Conservation (phyloP, 352 stramenopile genomes). For the Peronospora farinosa region DNA sequence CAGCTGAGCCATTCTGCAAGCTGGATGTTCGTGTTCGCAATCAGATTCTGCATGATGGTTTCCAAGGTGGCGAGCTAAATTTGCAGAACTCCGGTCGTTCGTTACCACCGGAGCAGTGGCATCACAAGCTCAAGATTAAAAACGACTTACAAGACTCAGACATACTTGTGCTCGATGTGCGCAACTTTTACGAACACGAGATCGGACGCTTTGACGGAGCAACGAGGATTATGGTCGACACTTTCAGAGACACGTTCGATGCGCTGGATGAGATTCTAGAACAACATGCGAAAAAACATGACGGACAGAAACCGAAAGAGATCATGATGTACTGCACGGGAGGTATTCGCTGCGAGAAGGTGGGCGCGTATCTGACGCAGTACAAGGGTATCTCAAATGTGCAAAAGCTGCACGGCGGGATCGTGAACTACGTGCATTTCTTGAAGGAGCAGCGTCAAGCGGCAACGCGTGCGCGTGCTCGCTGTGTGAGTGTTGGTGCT, state of each 20-base stretch:
- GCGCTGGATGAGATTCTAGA: conserved; percentile 43
- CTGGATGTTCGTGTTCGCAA: conserved; percentile 11
- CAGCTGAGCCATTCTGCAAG: conserved; percentile 7
- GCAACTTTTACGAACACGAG: conserved; percentile 58
- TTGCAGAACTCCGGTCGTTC: background rate
- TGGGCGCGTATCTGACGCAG: conserved; percentile 55
- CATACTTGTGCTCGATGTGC: conserved; percentile 38
- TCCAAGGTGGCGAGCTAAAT: conserved; percentile 12
- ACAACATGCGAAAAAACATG: conserved; percentile 24
- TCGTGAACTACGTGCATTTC: conserved; percentile 56
- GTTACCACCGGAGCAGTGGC: conserved; percentile 27
- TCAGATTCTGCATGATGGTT: conserved; percentile 1
- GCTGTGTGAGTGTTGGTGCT: background rate
- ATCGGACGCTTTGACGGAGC: conserved; percentile 46
- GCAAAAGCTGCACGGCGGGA: conserved; percentile 50
- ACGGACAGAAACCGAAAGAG: conserved; percentile 32
- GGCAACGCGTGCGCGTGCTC: conserved; percentile 3
- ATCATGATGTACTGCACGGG: conserved; percentile 67
- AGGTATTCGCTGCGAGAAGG: conserved; percentile 61
- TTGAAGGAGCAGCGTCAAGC: conserved; percentile 31
- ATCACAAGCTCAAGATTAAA: conserved; percentile 28
- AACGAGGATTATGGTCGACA: conserved; percentile 57
- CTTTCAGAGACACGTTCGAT: conserved; percentile 50
- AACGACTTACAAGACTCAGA: conserved; percentile 24
- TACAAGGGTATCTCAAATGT: conserved; percentile 50